A percentile compares a stretch with the other conserved stretches of the same genome.
Conservation (phyloP, 495 filamentous ascomycete species). For the Penicillium macrosclerotiorum region DNA sequence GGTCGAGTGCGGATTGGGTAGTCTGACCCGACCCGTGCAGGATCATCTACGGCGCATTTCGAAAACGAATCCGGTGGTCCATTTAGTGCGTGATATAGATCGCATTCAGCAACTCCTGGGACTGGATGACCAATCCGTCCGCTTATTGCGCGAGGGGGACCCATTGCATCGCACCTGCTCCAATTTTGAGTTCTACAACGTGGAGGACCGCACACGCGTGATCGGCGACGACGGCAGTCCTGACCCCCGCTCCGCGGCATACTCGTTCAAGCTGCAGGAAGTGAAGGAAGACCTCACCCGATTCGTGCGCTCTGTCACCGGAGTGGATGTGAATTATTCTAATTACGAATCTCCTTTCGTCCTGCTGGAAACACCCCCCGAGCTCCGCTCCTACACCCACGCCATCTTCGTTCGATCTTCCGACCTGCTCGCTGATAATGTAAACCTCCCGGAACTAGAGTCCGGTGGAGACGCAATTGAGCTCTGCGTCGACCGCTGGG, state of each 20-base stretch:
- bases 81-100: constrained; percentile 67
- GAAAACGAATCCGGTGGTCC: constrained; percentile 68
- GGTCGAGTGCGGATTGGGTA: constrained; percentile 67
- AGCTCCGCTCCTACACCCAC: constrained; percentile 64
- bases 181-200: constrained; percentile 79
- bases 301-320: constrained; percentile 66
- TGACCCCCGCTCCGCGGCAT: constrained; percentile 48
- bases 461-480: constrained; percentile 72
- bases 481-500: constrained; percentile 65
- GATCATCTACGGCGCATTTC: constrained; percentile 57
- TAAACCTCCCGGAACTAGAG: constrained; percentile 63
- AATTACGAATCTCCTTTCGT: constrained; percentile 72
- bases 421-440: constrained; percentile 49
- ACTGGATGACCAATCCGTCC: constrained; percentile 52
- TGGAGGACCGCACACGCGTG: constrained; percentile 47
- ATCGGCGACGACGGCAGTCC: constrained; percentile 30
- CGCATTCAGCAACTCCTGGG: constrained; percentile 65
- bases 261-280: constrained; percentile 68
- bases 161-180: constrained; percentile 62
- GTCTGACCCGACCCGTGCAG: constrained; percentile 56
- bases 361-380: constrained; percentile 63
- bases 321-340: constrained; percentile 49
- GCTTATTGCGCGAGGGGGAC: constrained; percentile 51
- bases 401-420: constrained; percentile 63
- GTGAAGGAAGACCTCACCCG: constrained; percentile 72